Percentiles rank a stretch among this genome's conserved stretches.
These are phyloP conservation scores for Hydnomerulius pinastri DNA, from an alignment of 768 basidiomycete genomes.

Conservation along the genomic window DNA sequence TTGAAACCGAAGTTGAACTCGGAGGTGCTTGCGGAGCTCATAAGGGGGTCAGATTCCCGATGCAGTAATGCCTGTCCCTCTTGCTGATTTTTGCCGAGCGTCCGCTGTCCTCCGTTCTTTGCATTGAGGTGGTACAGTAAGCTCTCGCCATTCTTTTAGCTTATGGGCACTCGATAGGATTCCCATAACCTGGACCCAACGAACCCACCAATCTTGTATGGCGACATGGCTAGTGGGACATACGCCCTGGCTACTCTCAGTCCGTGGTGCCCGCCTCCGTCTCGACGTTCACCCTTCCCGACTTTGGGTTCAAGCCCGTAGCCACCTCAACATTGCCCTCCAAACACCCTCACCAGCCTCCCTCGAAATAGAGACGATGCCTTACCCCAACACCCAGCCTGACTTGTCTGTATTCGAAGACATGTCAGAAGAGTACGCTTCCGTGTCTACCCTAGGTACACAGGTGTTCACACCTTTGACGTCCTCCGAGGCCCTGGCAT, in stretches of 20 bases:
- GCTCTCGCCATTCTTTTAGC: no score
- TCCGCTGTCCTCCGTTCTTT: background rate
- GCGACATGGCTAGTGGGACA: conserved; percentile 25
- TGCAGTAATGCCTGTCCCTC: background rate
- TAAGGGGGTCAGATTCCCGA: background rate
- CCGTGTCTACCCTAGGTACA: conserved; percentile 8
- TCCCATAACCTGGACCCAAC: background rate
- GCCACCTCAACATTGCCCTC: conserved; percentile 26
- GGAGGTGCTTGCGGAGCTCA: no score
- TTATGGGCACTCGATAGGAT: background rate
- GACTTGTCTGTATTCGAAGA: conserved; percentile 40
- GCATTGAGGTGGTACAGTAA: no score
- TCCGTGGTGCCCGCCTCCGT: conserved; percentile 15
- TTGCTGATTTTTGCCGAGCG: background rate
- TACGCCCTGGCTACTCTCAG: conserved; percentile 13
- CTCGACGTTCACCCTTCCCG: conserved; percentile 14
- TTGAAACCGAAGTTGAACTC: no score
- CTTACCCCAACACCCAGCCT: conserved; percentile 33
- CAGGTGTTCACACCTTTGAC: conserved; percentile 21
- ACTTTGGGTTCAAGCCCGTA: conserved; percentile 20
- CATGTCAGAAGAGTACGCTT: conserved; percentile 34
- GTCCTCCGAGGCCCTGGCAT: conserved; percentile 23
- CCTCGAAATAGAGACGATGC: conserved; percentile 35
- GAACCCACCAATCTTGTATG: conserved; percentile 15
- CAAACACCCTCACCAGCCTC: conserved; percentile 37